Percentiles rank a stretch among this genome's conserved stretches.
Conservation (phyloP, 2,329 filamentous ascomycete species). For the Talaromyces atroroseus region DNA sequence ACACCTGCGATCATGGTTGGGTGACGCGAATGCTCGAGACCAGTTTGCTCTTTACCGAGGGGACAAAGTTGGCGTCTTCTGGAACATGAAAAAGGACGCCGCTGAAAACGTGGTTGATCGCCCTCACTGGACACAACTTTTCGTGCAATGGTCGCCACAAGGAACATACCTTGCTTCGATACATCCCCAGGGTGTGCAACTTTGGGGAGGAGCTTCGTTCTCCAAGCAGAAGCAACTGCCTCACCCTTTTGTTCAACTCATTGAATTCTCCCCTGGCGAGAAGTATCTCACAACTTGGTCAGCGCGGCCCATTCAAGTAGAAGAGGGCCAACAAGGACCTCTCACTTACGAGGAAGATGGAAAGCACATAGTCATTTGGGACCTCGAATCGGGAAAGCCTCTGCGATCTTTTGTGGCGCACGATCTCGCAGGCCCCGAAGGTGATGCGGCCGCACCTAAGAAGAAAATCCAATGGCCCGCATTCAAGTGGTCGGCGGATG, state of each 20-base stretch:
- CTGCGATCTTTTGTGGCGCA: constrained; percentile 90
- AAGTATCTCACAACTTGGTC: constrained; percentile 97
- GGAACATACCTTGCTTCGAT: constrained; percentile 93
- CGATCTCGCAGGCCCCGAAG: constrained; percentile 58
- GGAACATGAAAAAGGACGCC: constrained; percentile 93
- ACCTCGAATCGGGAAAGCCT: constrained; percentile 81
- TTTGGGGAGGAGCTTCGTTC: constrained; percentile 92
- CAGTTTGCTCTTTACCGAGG: constrained; percentile 93
- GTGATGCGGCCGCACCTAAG: constrained; percentile 61
- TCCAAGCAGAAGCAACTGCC: constrained; percentile 86
- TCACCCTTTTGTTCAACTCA: constrained; percentile 89
- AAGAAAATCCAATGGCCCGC: constrained; percentile 97
- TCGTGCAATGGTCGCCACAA: constrained; percentile 94
- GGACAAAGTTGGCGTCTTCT: constrained; percentile 90
- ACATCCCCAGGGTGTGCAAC: constrained; percentile 91
- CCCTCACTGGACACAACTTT: constrained; percentile 95
- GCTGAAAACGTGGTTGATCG: constrained; percentile 88
- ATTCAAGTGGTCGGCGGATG: constrained; percentile 98
- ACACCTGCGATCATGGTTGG: constrained; percentile 89
- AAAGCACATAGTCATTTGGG: constrained; percentile 99
- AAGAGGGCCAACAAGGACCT: constrained; percentile 68
- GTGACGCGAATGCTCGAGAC: constrained; percentile 81
- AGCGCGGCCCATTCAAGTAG: constrained; percentile 83
- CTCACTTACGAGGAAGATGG: constrained; percentile 89
- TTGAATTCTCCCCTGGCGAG: constrained; percentile 91